A percentile compares a stretch with the other conserved stretches of the same genome.
These are phyloP conservation scores for Quillaja saponaria DNA, from an alignment of 306 rosid genomes.

Conservation along the genomic window DNA sequence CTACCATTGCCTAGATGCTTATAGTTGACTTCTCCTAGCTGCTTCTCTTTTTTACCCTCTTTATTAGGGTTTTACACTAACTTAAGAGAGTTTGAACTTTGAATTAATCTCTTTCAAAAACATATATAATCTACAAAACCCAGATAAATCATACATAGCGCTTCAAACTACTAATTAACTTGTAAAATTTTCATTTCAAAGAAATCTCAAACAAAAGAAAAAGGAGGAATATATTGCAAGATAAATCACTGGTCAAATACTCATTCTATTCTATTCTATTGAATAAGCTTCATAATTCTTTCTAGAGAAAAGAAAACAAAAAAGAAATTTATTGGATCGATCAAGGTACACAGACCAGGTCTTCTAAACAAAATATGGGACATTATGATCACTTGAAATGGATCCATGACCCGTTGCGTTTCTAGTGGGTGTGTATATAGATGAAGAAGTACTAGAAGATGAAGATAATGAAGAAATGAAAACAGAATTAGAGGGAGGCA, in stretches of 20 bases:
- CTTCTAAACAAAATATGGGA: constrained; percentile 57
- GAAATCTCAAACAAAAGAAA: neutral
- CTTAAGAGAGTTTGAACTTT: neutral
- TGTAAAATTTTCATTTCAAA: neutral
- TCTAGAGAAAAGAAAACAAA: too few relatives aligned
- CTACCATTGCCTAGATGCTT: constrained; percentile 30
- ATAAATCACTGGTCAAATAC: too few relatives aligned
- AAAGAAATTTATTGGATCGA: too few relatives aligned
- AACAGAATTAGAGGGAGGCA: constrained; percentile 42
- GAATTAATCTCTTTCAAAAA: neutral
- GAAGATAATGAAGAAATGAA: constrained; percentile 59
- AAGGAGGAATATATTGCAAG: too few relatives aligned
- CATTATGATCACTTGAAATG: constrained; percentile 51
- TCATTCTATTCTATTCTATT: too few relatives aligned
- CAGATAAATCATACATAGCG: neutral
- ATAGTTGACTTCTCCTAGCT: constrained; percentile 38
- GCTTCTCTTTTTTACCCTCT: constrained; percentile 4
- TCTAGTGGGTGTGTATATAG: constrained; percentile 57
- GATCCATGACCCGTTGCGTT: constrained; percentile 69
- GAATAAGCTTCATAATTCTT: too few relatives aligned
- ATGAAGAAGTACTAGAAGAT: constrained; percentile 48
- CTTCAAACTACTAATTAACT: neutral
- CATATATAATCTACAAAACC: neutral
- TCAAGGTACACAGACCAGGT: neutral
- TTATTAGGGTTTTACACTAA: neutral